Base-by-base conservation (phyloP, 2,329 filamentous ascomycete genomes). In the Myriosclerotinia scirpicola region DNA sequence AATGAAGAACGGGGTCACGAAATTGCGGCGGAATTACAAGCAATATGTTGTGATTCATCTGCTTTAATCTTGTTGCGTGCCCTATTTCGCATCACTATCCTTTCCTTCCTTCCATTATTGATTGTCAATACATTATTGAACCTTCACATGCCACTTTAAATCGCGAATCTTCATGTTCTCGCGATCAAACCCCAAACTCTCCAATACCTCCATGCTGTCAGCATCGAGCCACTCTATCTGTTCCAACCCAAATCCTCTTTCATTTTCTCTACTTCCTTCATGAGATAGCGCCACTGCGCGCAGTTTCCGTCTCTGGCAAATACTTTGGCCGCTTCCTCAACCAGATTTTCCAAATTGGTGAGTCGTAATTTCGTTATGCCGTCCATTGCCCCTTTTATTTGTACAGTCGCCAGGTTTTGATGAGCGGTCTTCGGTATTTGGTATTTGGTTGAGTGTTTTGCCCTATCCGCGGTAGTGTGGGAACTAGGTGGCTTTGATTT, bases 221-320 rank as follows among this genome's bases (percentile, higher is more conserved):
- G 30, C 3, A 15, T 14, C 12, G 26, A 46, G 17, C 26, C 34
- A n/a, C 40, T 22, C 54, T 58, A n/a, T 44, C 55, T 46, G 40
- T 30, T 58, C 40, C 55, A 58, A 20, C 40, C 55, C 55, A 46
- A 44, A 30, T 26, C 15, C 17, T 44, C 55, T 34, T 58, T 42
- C 54, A 42, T 42, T n/a, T 34, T 58, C 38, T 58, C 54, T 11
- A 42, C 54, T 56, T 42, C 54, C 38, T 44, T 42, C 22, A 42
- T 58, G 11, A 44, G 6, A 7, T 56, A 42, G 30, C 54, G 12
- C 38, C 38, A 56, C 14, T 55, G 34, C 36, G 54, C 54, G 36
- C 54, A 55, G 14, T 40, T 44, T 56, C 38, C n/a, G 3, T 42
- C 38, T 6, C 54, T 30, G 22, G 54, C 36, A 26, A 7, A 44